Base-by-base conservation (phyloP, 176 grass and related monocot species). In the Ananas comosus region DNA sequence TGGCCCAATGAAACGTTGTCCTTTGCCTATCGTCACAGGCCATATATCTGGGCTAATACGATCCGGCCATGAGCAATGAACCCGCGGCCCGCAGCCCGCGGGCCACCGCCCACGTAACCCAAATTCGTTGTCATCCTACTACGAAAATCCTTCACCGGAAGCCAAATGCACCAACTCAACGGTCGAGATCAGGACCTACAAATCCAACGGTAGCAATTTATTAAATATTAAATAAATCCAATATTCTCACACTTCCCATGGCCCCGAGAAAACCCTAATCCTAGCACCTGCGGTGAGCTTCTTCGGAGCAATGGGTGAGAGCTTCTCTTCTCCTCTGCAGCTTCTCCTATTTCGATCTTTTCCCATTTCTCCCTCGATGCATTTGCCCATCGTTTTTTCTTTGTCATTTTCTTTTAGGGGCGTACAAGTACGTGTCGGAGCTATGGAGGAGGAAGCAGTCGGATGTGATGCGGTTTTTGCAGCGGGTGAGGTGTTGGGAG, bases 401-500 rank as follows among this genome's bases (percentile, higher is more conserved):
- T 14, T 6, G 21, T 14, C n/a, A 21, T 59, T 33, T 33, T 19
- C 56, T 59, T 59, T 19, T 9, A 94, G 90, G 86, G 50, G 90
- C 90, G 78, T 94, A 94, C 86, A 89, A 73, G 78, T 94, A 87
- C 68, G 80, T 94, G 47, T 83, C 83, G 80, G 90, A 94, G 80
- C 80, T 94, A 86, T 94, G 90, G 90, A 77, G 90, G 90, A 86
- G 66, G 77, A 79, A 79, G 58, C 68, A 79, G 21, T 79, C 77
- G 2, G 77, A 79, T 72, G 77, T 79, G 56, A 79, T 79, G 77
- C 48, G 77, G 49, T 79, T 79, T 51, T 52, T 79, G 47, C 68
- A 79, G 77, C 52, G 77, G 33, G 77, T 79, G 8, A 71, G 77
- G 18, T 79, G 77, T 48, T 79, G 77, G 77, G 77, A 79, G 69